Base-by-base conservation (phyloP, 2,329 filamentous ascomycete genomes). In the Lecanosticta acicola region DNA sequence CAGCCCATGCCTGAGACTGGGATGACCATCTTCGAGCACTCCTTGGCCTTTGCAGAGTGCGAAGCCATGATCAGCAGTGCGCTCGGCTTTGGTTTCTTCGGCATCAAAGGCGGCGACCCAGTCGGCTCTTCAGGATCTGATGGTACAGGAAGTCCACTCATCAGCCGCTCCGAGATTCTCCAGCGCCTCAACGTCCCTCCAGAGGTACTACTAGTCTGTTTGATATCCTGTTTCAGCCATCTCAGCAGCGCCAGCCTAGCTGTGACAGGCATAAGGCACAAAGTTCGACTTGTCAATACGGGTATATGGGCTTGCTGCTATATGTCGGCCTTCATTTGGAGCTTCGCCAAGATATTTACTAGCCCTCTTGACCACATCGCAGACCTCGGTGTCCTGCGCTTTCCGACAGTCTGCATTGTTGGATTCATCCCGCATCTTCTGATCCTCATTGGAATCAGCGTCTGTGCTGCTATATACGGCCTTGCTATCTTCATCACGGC, bases 1-100 rank as follows among this genome's bases (percentile, higher is more conserved):
- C 78, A 81, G 2, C 79, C 87, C 0, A 80, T 85, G 52, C 84
- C 87, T 0, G 93, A 97, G 68, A 94, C 88, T 1, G 90, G 89
- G 14, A 95, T 97, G 87, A 95, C 90, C 0, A 78, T 96, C 2
- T 95, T 97, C 59, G 93, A 98, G 64, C 90, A 96, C 62, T 96
- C 90, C 0, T 74, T 98, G 7, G 91, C 91, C 2, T 98, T 97
- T 69, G 88, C 91, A 9, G 93, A 98, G 67, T 91, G 91, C 7
- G 93, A 98, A 65, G 84, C 87, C 21, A 85, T 90, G 53, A 83
- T 96, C 37, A 83, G 83, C 57, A 86, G 83, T 54, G 85, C 89
- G 41, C 77, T 95, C 11, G 84, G 84, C 10, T 80, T 89, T 66
- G 81, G 83, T 0, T 82, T 85, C 56, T 84, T 86, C 59, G 73